A percentile compares a stretch with the other conserved stretches of the same genome.
phyloP scores from a whole-genome alignment of 257 asterid species.

The Solanum ahanhuiri region DNA sequence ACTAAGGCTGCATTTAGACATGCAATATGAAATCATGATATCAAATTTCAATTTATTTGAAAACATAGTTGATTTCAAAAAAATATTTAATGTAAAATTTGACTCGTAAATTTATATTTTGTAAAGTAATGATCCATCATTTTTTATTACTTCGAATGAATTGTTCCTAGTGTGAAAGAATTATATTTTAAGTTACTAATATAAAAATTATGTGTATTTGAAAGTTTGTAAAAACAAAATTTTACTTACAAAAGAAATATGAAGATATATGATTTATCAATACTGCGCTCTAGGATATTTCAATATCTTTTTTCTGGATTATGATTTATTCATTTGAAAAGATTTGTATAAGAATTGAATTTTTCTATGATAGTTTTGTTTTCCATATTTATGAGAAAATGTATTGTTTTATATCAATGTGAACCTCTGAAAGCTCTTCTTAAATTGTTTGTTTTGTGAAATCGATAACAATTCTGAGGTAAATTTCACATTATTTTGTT shows the following conservation, averaged over 20 bases:
- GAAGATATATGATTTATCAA: background rate
- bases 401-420: background rate
- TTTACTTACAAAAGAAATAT: too few species aligned
- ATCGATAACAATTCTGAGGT: background rate
- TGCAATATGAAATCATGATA: background rate
- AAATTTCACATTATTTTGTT: too few species aligned
- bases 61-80: background rate
- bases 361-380: background rate
- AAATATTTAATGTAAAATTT: background rate
- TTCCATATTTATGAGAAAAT: background rate
- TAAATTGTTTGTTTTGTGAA: background rate
- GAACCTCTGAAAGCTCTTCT: background rate
- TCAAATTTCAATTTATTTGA: background rate
- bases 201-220: too few species aligned
- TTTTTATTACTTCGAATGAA: background rate
- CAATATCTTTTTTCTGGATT: background rate
- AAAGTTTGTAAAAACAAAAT: too few species aligned
- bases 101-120: background rate
- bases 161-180: background rate
- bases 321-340: too few species aligned
- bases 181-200: background rate
- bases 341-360: background rate
- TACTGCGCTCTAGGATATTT: background rate
- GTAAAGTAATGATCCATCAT: background rate
- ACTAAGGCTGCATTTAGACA: background rate